These are phyloP conservation scores for Xerophyta viscosa DNA, from an alignment of 106 monocot genomes.

Conservation along the genomic window DNA sequence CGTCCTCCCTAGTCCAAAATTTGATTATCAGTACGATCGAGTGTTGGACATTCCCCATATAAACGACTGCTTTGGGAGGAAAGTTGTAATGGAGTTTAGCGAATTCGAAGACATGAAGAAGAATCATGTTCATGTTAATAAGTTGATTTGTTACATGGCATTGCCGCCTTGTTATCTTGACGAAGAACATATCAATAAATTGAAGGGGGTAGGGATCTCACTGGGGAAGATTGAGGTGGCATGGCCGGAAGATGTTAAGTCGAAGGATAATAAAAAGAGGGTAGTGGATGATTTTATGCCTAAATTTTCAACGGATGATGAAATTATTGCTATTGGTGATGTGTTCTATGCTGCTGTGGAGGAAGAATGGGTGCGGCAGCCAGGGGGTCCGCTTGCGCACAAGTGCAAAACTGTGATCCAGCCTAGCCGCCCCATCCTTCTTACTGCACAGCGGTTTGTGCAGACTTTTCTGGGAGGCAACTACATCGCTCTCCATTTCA, in stretches of 20 bases:
- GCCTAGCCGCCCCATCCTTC: conserved; percentile 59
- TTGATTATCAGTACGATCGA: conserved; percentile 77
- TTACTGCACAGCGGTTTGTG: conserved; percentile 85
- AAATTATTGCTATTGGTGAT: conserved; percentile 91
- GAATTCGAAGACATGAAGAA: conserved; percentile 52
- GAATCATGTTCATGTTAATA: conserved; percentile 64
- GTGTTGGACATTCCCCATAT: conserved; percentile 78
- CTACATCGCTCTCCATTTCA: conserved; percentile 87
- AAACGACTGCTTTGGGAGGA: conserved; percentile 73
- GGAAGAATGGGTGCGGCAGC: conserved; percentile 90
- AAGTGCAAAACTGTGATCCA: conserved; percentile 71
- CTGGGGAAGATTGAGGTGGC: conserved; percentile 63
- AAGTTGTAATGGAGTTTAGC: conserved; percentile 65
- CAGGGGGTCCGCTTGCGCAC: conserved; percentile 85
- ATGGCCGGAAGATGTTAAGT: conserved; percentile 85
- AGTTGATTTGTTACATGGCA: conserved; percentile 81
- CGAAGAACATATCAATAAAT: conserved; percentile 74
- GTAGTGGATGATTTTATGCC: conserved; percentile 47
- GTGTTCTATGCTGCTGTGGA: conserved; percentile 95
- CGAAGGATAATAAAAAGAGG: conserved; percentile 56
- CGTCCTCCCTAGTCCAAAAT: conserved; percentile 65
- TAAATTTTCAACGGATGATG: conserved; percentile 68
- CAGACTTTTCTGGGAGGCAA: conserved; percentile 97
- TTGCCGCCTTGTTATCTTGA: conserved; percentile 79
- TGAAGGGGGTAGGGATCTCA: conserved; percentile 61